Conservation (phyloP, 495 filamentous ascomycete species). For the Podospora pseudoanserina region DNA sequence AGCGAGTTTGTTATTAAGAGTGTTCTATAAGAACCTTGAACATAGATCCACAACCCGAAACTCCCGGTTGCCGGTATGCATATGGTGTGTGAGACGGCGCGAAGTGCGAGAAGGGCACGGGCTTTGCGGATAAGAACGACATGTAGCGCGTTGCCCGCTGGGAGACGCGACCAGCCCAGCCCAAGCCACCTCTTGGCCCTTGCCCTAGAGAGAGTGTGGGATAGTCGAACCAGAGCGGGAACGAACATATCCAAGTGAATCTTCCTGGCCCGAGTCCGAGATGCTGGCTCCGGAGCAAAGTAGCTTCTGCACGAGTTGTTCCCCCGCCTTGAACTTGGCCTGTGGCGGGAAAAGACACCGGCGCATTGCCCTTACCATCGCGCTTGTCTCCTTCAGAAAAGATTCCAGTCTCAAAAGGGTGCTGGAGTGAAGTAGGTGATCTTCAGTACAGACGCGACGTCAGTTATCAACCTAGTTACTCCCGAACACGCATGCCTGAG, state of each 20-base stretch:
- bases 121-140: conserved; percentile 39
- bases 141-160: conserved; percentile 34
- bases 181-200: conserved; percentile 18
- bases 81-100: background rate
- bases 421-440: background rate
- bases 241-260: conserved; percentile 11
- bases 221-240: background rate
- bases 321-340: conserved; percentile 6
- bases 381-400: conserved; percentile 57
- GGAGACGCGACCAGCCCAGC: conserved; percentile 49
- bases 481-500: conserved; percentile 3
- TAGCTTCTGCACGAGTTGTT: conserved; percentile 36
- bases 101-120: conserved; percentile 20
- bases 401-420: conserved; percentile 27
- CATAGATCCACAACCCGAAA: conserved; percentile 21
- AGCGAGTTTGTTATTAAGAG: conserved; percentile 18
- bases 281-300: conserved; percentile 55
- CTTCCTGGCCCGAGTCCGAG: conserved; percentile 52
- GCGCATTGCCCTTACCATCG: conserved; percentile 52
- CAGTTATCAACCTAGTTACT: background rate
- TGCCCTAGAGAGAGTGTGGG: background rate
- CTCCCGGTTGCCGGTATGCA: conserved; percentile 16
- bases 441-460: background rate
- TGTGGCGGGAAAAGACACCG: conserved; percentile 22
- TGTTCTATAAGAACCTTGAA: conserved; percentile 12